Conservation (phyloP, 1,284 basidiomycete genomes). For the Apiotrichum sp. region DNA sequence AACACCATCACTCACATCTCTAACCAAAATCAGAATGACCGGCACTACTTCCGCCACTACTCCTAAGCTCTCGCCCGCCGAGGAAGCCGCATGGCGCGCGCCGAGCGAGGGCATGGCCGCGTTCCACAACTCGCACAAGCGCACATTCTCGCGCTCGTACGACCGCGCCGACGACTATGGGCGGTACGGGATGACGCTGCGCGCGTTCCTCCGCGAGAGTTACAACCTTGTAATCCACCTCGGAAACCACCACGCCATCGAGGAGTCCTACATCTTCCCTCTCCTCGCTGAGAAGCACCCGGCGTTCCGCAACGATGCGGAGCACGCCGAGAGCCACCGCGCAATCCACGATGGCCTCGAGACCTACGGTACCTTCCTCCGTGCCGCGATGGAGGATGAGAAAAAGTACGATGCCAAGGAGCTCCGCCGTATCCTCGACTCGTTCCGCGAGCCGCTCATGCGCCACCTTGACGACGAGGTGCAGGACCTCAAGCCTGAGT, state of each 20-base stretch:
- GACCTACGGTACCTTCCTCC: conserved; percentile 51
- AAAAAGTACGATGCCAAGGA: conserved; percentile 55
- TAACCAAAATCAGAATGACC: too few species aligned
- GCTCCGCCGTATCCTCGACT: conserved; percentile 57
- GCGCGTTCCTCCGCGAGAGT: conserved; percentile 6
- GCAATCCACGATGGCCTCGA: conserved; percentile 62
- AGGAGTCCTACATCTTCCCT: conserved; percentile 57
- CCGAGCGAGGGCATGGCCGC: conserved; percentile 3
- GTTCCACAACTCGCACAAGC: conserved; percentile 12
- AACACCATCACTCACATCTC: too few species aligned
- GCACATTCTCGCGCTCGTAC: conserved; percentile 7
- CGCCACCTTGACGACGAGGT: conserved; percentile 64
- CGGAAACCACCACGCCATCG: conserved; percentile 61
- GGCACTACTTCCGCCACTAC: too few species aligned
- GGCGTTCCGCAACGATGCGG: conserved; percentile 50
- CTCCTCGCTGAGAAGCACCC: conserved; percentile 58
- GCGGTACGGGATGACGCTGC: not conserved
- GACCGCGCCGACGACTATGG: conserved; percentile 6
- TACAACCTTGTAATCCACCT: conserved; percentile 30
- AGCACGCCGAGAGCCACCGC: conserved; percentile 58
- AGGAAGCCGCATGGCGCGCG: conserved; percentile 3
- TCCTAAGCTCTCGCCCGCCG: conserved; percentile 27
- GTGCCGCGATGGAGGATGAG: conserved; percentile 52
- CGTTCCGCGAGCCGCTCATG: conserved; percentile 59
- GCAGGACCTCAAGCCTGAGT: conserved; percentile 57